Evolutionary conservation across 495 filamentous ascomycete species (phyloP), one percentile per base, ranked within the genome.

Genomic region (Platismatia glauca): DNA sequence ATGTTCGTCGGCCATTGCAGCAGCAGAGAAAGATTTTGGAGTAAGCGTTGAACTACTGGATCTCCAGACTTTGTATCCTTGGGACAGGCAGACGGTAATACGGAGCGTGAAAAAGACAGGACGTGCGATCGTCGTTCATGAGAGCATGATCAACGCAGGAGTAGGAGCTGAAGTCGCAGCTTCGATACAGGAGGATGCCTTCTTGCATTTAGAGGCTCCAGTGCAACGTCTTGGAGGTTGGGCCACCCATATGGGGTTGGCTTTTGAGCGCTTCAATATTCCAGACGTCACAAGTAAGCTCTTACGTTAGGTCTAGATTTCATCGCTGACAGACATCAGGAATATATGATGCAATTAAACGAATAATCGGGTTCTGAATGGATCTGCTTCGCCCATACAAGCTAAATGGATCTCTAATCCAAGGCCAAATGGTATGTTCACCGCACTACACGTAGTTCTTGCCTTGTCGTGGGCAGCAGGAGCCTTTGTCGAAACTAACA

Each of bases 61-160:
- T 73, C 72, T 98, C 52, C 79, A 94, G 46, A 96, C 93, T 0
- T 80, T 98, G 41, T 96, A 95, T 72, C 94, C 94, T 0, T 98
- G 94, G 94, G 94, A 98, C 74, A 86, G 91, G 69, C 79, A 88
- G 68, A 88, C 86, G 1, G 82, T 98, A 4, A 72, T 95, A 55
- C 78, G 87, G 39, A 96, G 92, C 66, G 94, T 97, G 9, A 79
- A 79, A 67, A 97, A 94, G 76, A 98, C 94, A 12, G 92, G 94
- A 1, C 75, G 92, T 58, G 93, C 90, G 38, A 80, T 98, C 37
- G 87, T 98, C 2, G 94, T 97, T 12, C 94, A 98, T 72, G 94
- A 98, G 74, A 87, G 90, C 60, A 96, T 96, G 89, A 78, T 95
- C 59, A 97, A 96, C 72, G 92, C 90, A 18, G 95, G 94, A 16